Conservation (phyloP, 1,139 yeast genomes). For the Kodamaea sp. region DNA sequence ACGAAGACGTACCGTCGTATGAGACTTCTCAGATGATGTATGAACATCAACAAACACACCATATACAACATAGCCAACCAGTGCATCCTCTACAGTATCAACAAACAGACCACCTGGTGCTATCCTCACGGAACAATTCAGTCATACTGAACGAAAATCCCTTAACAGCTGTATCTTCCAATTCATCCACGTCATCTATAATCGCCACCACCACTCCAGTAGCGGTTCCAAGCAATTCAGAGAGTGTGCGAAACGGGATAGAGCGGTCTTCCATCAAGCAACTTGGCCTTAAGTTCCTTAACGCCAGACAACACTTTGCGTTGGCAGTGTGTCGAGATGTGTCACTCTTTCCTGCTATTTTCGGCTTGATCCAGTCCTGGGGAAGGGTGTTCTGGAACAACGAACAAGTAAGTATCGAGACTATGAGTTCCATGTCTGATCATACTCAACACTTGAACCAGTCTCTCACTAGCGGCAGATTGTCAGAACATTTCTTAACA, state of each 20-base stretch:
- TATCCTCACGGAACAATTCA: constrained; percentile 10
- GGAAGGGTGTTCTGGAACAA: constrained; percentile 41
- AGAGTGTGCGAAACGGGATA: constrained; percentile 1
- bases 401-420: constrained; percentile 18
- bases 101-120: constrained; percentile 1
- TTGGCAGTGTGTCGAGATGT: constrained; percentile 73
- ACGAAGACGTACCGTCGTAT: constrained; percentile 46
- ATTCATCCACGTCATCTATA: neutral
- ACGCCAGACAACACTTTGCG: constrained; percentile 74
- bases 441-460: constrained; percentile 12
- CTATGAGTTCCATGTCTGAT: constrained; percentile 26
- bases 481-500: constrained; percentile 70
- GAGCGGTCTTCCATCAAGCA: constrained; percentile 43
- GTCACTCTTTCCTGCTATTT: constrained; percentile 63
- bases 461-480: constrained; percentile 54
- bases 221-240: neutral
- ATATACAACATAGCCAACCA: constrained; percentile 3
- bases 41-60: constrained; percentile 11
- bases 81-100: too few species aligned
- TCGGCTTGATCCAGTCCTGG: constrained; percentile 60
- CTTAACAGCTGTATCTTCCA: constrained; percentile 1
- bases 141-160: constrained; percentile 4
- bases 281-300: constrained; percentile 65
- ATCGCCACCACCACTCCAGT: neutral
- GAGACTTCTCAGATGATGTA: constrained; percentile 46